Conservation (phyloP, 2,329 filamentous ascomycete genomes). For the Paecilomyces sp. region DNA sequence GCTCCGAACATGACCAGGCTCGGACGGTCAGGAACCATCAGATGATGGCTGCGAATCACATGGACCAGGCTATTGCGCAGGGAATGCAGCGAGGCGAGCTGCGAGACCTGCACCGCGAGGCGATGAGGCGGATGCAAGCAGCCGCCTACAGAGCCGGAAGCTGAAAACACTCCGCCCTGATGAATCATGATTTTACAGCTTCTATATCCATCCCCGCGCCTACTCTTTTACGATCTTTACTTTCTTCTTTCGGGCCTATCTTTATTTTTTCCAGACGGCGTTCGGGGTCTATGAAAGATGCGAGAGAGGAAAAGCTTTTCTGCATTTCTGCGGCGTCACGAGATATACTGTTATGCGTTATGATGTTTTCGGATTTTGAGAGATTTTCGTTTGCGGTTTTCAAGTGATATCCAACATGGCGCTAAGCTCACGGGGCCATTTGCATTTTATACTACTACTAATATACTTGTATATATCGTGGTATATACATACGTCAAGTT, state of each 20-base stretch:
- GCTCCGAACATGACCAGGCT: slow-evolving; percentile 52
- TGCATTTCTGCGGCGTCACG: background rate
- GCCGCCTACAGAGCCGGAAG: slow-evolving; percentile 34
- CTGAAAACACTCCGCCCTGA: background rate
- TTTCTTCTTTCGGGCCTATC: background rate
- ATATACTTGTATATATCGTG: background rate
- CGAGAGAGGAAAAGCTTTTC: background rate
- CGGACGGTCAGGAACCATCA: slow-evolving; percentile 54
- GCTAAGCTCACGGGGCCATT: background rate
- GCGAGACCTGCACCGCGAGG: slow-evolving; percentile 69
- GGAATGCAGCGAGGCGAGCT: slow-evolving; percentile 70
- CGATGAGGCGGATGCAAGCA: slow-evolving; percentile 71
- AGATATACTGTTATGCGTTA: background rate
- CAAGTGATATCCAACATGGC: background rate
- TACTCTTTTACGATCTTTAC: background rate
- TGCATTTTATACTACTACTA: background rate
- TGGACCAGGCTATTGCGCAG: slow-evolving; percentile 61
- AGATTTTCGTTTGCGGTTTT: background rate
- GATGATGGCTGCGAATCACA: slow-evolving; percentile 49
- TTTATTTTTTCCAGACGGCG: background rate
- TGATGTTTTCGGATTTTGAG: background rate
- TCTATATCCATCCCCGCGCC: background rate
- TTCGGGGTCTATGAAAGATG: background rate
- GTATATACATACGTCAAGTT: background rate
- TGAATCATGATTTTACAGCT: background rate